A percentile compares a stretch with the other conserved stretches of the same genome.
phyloP scores from a whole-genome alignment of 2,329 filamentous ascomycete genomes.

The Paraconiothyrium sp. region DNA sequence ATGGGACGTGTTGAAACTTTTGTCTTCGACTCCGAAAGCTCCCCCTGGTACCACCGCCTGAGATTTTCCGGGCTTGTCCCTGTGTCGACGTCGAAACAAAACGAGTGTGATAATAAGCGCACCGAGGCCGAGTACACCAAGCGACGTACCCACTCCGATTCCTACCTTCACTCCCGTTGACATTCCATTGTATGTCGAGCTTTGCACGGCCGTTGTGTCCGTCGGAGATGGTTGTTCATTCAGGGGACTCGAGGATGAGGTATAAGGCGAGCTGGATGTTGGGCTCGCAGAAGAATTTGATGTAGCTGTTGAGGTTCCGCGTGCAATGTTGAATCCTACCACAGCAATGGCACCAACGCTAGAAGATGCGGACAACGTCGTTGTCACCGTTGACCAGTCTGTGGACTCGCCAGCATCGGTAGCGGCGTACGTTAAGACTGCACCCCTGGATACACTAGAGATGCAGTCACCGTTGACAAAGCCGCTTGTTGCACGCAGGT shows the following conservation, averaged over 20 bases:
- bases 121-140: not conserved
- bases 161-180: conserved; percentile 4
- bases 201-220: not conserved
- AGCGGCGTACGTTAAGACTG: conserved; percentile 4
- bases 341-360: conserved; percentile 19
- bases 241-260: too few relatives aligned
- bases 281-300: not conserved
- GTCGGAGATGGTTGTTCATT: not conserved
- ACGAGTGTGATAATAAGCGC: not conserved
- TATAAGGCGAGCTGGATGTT: too few relatives aligned
- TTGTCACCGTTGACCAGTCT: conserved; percentile 12
- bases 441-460: conserved; percentile 9
- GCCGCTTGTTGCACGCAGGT: not conserved
- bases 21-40: too few relatives aligned
- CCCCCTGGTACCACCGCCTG: too few relatives aligned
- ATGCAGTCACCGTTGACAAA: conserved; percentile 11
- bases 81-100: not conserved
- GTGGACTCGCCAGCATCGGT: not conserved
- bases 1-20: too few relatives aligned
- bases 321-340: conserved; percentile 15
- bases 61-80: too few relatives aligned
- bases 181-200: not conserved
- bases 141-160: conserved; percentile 1
- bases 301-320: not conserved
- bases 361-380: conserved; percentile 12